These are phyloP conservation scores for Monosporascus sp. DNA, from an alignment of 2,329 filamentous ascomycete species.

Conservation along the genomic window DNA sequence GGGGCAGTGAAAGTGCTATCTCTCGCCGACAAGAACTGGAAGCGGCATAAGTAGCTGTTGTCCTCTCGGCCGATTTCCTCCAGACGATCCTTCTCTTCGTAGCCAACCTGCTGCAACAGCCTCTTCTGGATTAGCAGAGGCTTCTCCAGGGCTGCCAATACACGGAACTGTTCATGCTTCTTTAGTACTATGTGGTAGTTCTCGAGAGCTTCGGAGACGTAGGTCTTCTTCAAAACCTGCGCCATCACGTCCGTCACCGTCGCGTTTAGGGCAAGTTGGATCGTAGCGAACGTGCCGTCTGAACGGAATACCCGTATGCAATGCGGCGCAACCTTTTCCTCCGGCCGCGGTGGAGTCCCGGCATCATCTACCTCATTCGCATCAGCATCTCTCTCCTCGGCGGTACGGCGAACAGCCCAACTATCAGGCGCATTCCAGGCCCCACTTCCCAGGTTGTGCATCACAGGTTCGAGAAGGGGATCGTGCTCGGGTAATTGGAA, in stretches of 20 bases:
- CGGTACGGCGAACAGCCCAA: constrained; percentile 79
- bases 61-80: constrained; percentile 95
- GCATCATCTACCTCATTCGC: constrained; percentile 61
- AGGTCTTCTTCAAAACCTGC: constrained; percentile 92
- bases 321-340: constrained; percentile 72
- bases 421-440: constrained; percentile 94
- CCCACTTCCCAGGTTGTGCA: constrained; percentile 36
- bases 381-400: constrained; percentile 57
- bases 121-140: constrained; percentile 89
- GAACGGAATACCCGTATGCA: constrained; percentile 94
- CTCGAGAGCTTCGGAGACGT: constrained; percentile 80
- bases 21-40: constrained; percentile 87
- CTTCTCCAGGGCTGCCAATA: constrained; percentile 71
- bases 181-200: constrained; percentile 95
- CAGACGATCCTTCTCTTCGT: constrained; percentile 77
- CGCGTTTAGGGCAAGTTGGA: constrained; percentile 77
- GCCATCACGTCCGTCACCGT: constrained; percentile 81
- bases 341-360: constrained; percentile 59
- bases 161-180: constrained; percentile 83
- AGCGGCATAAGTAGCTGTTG: constrained; percentile 93
- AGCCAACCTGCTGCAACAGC: constrained; percentile 85
- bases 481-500: constrained; percentile 25
- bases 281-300: constrained; percentile 89
- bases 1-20: constrained; percentile 73
- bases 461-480: constrained; percentile 13